Base-by-base conservation (phyloP, 2,329 filamentous ascomycete genomes). In the Calonectria pteridis region DNA sequence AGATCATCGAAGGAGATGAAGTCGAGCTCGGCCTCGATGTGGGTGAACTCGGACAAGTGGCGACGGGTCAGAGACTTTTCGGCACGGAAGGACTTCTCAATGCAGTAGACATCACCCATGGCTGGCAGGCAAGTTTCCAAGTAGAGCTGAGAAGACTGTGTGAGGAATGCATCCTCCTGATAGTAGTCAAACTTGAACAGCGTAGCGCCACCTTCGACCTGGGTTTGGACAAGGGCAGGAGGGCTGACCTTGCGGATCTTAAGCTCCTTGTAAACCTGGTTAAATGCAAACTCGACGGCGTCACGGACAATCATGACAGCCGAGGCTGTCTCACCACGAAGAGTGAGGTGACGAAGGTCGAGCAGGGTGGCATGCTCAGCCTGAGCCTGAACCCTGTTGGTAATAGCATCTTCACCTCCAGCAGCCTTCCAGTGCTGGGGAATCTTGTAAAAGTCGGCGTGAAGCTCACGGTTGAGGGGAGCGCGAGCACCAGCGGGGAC, bases 81-180 rank as follows among this genome's bases (percentile, higher is more conserved):
- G 18, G 97, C 97, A 75, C 97, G 96, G 93, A 99, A 99, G 2
- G 96, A 98, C 85, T 98, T 98, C 86, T 98, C 96, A 81, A 99
- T 96, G 84, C 96, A 98, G 90, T 97, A 99, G 67, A 98, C 95
- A 83, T 98, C 95, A 79, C 97, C 97, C 81, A 98, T 90, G 66
- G 94, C 95, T 14, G 96, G 95, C 37, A 99, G 88, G 77, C 93
- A 95, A 37, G 97, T 99, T 89, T 99, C 97, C 73, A 99, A 94
- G 86, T 99, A 99, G 68, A 99, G 92, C 86, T 99, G 97, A 40
- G 95, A 98, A 4, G 96, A 98, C 87, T 99, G 97, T 5, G 97
- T 98, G 76, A 99, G 92, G 88, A 96, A 99, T 73, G 97, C 94
- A 79, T 93, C 91, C 85, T 98, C 94, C 79, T 93, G 93, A 86